Evolutionary conservation across 2,329 filamentous ascomycete genomes (phyloP), one percentile per base, ranked within the genome.

Genomic region (Emydomyces testavorans): DNA sequence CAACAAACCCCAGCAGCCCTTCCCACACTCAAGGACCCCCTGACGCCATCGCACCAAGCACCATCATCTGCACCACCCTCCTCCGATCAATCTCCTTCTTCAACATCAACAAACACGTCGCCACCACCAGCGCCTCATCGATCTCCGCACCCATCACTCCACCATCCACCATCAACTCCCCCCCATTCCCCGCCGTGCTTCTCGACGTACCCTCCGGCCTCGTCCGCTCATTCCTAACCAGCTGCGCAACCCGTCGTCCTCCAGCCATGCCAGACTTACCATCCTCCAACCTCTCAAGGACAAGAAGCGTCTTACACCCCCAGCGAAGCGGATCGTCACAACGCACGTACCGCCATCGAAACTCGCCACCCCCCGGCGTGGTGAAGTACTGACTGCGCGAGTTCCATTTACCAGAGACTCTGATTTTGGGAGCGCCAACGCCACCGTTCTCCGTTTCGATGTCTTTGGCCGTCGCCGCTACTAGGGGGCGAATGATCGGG

Each of bases 61-160:
- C 62, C 49, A 70, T 68, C 37, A 71, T 61, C 66, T 81, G 76
- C 42, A 73, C 61, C 50, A 67, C 58, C 50, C 76, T 67, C 53
- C 76, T 65, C 35, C 78, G 65, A 59, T 82, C 79, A 42, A 79
- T 65, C 68, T 82, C 80, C 62, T 75, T 77, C 71, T 82, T 82
- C 54, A 82, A 59, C 78, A 83, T 79, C 13, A 73, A 61, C 48
- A 82, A 54, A 50, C 73, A 78, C 13, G 74, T 79, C 36, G 72
- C 70, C 15, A 81, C 68, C 7, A 75, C 67, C 16, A 80, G 52
- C n/a, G 70, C 64, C 55, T 76, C 67, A 11, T 64, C 65, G 50
- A 74, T 43, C 10, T 56, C 49, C 20, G 53, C 52, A 7, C 38
- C 46, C 31, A 41, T 42, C 18, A 28, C 46, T 18, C 28, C 37